A percentile compares a stretch with the other conserved stretches of the same genome.
phyloP scores from a whole-genome alignment of 2,329 filamentous ascomycete species.

The Colletotrichum caudatum region DNA sequence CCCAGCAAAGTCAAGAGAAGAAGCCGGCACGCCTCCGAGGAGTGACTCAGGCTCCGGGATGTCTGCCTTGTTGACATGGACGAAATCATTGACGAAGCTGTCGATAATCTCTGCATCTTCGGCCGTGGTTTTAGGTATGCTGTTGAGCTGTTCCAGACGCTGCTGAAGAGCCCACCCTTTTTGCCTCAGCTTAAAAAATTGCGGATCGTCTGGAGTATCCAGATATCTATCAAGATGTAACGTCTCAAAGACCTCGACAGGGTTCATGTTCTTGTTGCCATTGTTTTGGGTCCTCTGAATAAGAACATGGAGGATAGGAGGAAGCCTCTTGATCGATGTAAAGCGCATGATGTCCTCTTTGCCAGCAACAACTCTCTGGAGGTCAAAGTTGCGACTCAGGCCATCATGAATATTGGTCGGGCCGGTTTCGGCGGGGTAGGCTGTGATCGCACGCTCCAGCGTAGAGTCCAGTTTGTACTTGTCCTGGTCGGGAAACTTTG shows the following conservation, averaged over 20 bases:
- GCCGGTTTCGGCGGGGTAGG: conserved; percentile 64
- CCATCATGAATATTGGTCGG: conserved; percentile 81
- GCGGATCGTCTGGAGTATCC: conserved; percentile 71
- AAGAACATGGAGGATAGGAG: conserved; percentile 88
- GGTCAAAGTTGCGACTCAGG: conserved; percentile 86
- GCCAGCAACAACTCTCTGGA: conserved; percentile 68
- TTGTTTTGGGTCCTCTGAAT: conserved; percentile 86
- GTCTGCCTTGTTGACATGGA: conserved; percentile 21
- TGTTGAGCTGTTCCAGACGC: conserved; percentile 64
- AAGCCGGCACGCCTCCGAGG: conserved; percentile 20
- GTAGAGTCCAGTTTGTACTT: conserved; percentile 49
- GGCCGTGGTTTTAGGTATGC: conserved; percentile 8
- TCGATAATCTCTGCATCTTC: conserved; percentile 35
- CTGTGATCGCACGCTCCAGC: conserved; percentile 73
- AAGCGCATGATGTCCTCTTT: conserved; percentile 71
- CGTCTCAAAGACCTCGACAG: conserved; percentile 82
- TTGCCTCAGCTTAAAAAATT: conserved; percentile 73
- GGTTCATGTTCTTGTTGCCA: conserved; percentile 79
- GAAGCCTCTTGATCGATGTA: conserved; percentile 79
- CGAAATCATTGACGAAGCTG: conserved; percentile 27
- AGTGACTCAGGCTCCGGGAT: conserved; percentile 20
- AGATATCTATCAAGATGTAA: conserved; percentile 92
- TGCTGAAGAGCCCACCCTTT: conserved; percentile 81
- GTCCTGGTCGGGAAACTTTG: conserved; percentile 62
- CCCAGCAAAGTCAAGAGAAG: conserved; percentile 34